A percentile compares a stretch with the other conserved stretches of the same genome.
Evolutionary conservation across 2,329 filamentous ascomycete genomes (phyloP).

Genomic region (Fusarium sp.): DNA sequence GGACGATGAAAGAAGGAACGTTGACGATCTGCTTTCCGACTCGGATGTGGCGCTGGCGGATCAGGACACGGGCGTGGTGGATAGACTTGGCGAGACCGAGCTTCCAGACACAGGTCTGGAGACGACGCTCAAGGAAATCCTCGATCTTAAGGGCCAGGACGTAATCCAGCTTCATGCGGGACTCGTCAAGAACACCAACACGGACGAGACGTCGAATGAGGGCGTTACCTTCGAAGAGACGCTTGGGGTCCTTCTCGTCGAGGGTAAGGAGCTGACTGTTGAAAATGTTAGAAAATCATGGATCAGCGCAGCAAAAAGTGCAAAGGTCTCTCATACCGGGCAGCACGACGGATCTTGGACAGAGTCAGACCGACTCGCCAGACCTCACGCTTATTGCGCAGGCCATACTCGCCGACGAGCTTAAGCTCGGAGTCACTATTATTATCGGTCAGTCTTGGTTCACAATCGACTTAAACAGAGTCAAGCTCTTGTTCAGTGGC

Average conservation of each 20-base stretch:
- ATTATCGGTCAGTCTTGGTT: conserved; percentile 74
- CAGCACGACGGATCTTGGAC: conserved; percentile 99
- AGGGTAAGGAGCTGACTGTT: conserved; percentile 98
- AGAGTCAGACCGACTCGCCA: conserved; percentile 99
- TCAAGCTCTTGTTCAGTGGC: conserved; percentile 98
- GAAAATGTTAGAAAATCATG: conserved; percentile 41
- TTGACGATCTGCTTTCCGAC: conserved; percentile 99
- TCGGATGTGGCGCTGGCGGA: conserved; percentile 99
- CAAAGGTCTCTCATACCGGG: conserved; percentile 74
- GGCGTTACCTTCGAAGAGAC: conserved; percentile 99
- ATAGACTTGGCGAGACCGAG: conserved; percentile 99
- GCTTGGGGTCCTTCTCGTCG: conserved; percentile 99
- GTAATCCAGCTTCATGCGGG: conserved; percentile 99
- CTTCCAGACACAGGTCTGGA: conserved; percentile 99
- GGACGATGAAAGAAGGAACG: conserved; percentile 98
- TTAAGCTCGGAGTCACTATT: conserved; percentile 98
- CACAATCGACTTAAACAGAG: conserved; percentile 95
- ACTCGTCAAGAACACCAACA: conserved; percentile 99
- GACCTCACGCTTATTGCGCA: conserved; percentile 99
- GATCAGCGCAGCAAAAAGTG: neutral
- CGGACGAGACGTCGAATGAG: conserved; percentile 99
- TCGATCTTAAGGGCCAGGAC: conserved; percentile 98
- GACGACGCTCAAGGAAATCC: conserved; percentile 99
- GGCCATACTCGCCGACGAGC: conserved; percentile 99
- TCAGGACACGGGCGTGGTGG: conserved; percentile 99